phyloP scores from a whole-genome alignment of 1,284 basidiomycete genomes.

The Ganoderma resinaceum region DNA sequence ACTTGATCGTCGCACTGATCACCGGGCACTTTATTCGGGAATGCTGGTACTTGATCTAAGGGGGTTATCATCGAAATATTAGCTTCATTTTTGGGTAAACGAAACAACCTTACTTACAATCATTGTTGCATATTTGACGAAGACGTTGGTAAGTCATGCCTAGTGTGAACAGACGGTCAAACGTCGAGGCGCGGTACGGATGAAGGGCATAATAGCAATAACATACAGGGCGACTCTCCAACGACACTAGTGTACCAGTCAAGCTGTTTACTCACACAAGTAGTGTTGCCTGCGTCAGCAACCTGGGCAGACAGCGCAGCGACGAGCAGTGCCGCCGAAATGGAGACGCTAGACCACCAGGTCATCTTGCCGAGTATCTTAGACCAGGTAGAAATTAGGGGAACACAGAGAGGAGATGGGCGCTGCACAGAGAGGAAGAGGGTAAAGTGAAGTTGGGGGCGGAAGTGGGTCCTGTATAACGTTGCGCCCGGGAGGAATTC shows the following conservation, averaged over 20 bases:
- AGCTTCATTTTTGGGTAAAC: not conserved
- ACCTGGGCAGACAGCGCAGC: not conserved
- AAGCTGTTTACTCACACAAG: not conserved
- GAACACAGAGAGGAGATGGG: not conserved
- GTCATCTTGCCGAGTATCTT: not conserved
- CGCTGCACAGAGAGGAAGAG: no score
- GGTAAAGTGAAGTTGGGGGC: not conserved
- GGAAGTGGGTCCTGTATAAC: not conserved
- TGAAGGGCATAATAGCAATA: not conserved
- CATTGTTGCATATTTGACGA: conserved; percentile 22
- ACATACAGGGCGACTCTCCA: not conserved
- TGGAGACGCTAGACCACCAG: not conserved
- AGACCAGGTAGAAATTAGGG: not conserved
- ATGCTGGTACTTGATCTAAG: conserved; percentile 25
- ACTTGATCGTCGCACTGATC: conserved; percentile 32
- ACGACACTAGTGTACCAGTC: not conserved
- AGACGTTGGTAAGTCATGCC: conserved; percentile 20
- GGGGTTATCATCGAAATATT: not conserved
- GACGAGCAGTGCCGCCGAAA: not conserved
- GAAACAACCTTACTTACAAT: conserved; percentile 7
- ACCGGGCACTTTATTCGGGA: conserved; percentile 20
- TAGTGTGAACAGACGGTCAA: not conserved
- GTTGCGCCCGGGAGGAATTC: not conserved
- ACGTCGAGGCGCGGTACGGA: not conserved
- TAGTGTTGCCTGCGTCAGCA: not conserved